Conservation (phyloP, 1,139 yeast genomes). For the Lizanozyma gosingica region DNA sequence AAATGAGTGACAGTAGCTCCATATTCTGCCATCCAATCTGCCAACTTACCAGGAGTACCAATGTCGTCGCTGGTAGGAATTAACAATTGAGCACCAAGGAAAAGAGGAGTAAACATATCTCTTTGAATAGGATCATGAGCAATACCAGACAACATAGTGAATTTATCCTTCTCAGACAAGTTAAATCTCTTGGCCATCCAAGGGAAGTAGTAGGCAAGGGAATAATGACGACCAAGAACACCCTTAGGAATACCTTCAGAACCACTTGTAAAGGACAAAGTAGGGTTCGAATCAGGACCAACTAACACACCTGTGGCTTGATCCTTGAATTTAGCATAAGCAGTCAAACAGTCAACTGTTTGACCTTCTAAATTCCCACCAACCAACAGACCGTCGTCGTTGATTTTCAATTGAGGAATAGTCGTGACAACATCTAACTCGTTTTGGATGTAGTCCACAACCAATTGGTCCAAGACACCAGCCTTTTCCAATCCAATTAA, state of each 20-base stretch:
- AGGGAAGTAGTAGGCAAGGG: conserved; percentile 93
- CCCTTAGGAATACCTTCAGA: conserved; percentile 99
- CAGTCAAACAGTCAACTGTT: conserved; percentile 40
- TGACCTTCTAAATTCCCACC: conserved; percentile 41
- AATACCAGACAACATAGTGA: conserved; percentile 96
- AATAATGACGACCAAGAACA: conserved; percentile 94
- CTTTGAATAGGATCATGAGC: conserved; percentile 99
- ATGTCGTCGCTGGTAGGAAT: conserved; percentile 97
- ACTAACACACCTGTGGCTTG: conserved; percentile 81
- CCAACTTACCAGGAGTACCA: conserved; percentile 95
- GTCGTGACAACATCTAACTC: conserved; percentile 67
- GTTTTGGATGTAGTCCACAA: conserved; percentile 61
- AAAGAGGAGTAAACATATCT: conserved; percentile 96
- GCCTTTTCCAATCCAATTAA: conserved; percentile 86
- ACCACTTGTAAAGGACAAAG: conserved; percentile 95
- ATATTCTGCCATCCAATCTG: conserved; percentile 92
- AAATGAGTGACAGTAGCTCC: conserved; percentile 94
- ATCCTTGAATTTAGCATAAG: conserved; percentile 37
- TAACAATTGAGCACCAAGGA: conserved; percentile 84
- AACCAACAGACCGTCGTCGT: conserved; percentile 63
- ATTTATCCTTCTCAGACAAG: conserved; percentile 69
- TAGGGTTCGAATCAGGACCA: conserved; percentile 97
- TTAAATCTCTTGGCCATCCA: conserved; percentile 93
- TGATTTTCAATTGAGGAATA: conserved; percentile 68
- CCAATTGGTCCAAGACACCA: conserved; percentile 68